A percentile compares a stretch with the other conserved stretches of the same genome.
These are phyloP conservation scores for Aureobasidium sp. DNA, from an alignment of 2,329 filamentous ascomycete genomes.

Conservation along the genomic window DNA sequence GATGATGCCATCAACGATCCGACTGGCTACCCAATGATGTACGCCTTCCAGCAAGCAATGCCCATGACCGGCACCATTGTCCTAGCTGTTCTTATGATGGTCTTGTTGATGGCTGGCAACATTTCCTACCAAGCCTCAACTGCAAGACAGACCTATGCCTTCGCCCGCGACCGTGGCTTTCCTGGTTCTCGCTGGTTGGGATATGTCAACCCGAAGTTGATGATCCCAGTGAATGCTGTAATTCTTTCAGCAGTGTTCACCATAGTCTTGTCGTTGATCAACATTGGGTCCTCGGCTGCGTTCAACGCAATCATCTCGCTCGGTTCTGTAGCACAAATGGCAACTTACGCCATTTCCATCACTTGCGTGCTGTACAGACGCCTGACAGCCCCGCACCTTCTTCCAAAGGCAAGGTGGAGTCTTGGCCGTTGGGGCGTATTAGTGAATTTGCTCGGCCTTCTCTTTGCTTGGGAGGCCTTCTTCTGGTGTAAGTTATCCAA, in stretches of 20 bases:
- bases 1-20: slow-evolving; percentile 25
- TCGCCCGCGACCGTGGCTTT: slow-evolving; percentile 38
- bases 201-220: slow-evolving; percentile 14
- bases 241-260: slow-evolving; percentile 16
- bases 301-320: slow-evolving; percentile 28
- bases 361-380: slow-evolving; percentile 35
- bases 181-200: slow-evolving; percentile 31
- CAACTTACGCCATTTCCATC: slow-evolving; percentile 36
- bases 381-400: slow-evolving; percentile 30
- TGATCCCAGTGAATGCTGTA: slow-evolving; percentile 18
- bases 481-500: slow-evolving; percentile 21
- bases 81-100: slow-evolving; percentile 25
- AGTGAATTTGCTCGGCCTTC: slow-evolving; percentile 31
- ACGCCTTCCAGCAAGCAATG: slow-evolving; percentile 26
- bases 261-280: slow-evolving; percentile 20
- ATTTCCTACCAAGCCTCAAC: slow-evolving; percentile 30
- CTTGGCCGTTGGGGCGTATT: slow-evolving; percentile 33
- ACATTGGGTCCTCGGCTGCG: slow-evolving; percentile 18
- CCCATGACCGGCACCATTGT: slow-evolving; percentile 26
- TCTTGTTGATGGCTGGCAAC: slow-evolving; percentile 28
- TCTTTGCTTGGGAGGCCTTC: slow-evolving; percentile 32
- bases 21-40: slow-evolving; percentile 31
- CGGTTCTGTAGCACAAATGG: slow-evolving; percentile 33
- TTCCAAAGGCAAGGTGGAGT: slow-evolving; percentile 33
- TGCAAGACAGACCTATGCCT: slow-evolving; percentile 32